These are phyloP conservation scores for Leishmania guyanensis DNA, from an alignment of 208 protist species.

Conservation along the genomic window DNA sequence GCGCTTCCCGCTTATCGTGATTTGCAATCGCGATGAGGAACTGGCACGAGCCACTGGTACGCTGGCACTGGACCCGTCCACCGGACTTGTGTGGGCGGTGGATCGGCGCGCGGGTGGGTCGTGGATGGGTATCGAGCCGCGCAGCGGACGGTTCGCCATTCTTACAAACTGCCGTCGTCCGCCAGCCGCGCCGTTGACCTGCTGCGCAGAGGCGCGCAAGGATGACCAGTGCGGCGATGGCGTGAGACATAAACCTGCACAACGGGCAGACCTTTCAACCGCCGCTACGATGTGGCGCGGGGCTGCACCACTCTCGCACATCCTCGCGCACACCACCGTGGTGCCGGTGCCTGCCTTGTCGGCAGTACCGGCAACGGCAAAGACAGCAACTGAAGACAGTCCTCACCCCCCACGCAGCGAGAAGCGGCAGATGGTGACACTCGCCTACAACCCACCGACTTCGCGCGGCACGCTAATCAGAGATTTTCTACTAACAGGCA, in stretches of 20 bases:
- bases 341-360: conserved; percentile 10
- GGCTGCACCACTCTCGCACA: conserved; percentile 51
- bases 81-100: conserved; percentile 48
- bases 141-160: conserved; percentile 50
- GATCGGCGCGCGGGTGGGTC: conserved; percentile 59
- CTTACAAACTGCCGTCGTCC: conserved; percentile 62
- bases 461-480: conserved; percentile 55
- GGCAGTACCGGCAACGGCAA: neutral
- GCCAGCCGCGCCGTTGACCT: conserved; percentile 42
- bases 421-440: conserved; percentile 16
- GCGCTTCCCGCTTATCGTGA: conserved; percentile 62
- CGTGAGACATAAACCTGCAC: neutral
- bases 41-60: conserved; percentile 42
- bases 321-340: conserved; percentile 31
- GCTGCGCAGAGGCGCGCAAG: neutral
- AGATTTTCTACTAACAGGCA: conserved; percentile 36
- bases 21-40: conserved; percentile 68
- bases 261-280: neutral
- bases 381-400: too few species aligned
- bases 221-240: neutral
- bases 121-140: conserved; percentile 66
- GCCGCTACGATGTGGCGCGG: conserved; percentile 33
- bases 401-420: neutral
- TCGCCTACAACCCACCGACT: conserved; percentile 35
- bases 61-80: conserved; percentile 30